phyloP scores from a whole-genome alignment of 768 basidiomycete species.

The Lactarius indigo region DNA sequence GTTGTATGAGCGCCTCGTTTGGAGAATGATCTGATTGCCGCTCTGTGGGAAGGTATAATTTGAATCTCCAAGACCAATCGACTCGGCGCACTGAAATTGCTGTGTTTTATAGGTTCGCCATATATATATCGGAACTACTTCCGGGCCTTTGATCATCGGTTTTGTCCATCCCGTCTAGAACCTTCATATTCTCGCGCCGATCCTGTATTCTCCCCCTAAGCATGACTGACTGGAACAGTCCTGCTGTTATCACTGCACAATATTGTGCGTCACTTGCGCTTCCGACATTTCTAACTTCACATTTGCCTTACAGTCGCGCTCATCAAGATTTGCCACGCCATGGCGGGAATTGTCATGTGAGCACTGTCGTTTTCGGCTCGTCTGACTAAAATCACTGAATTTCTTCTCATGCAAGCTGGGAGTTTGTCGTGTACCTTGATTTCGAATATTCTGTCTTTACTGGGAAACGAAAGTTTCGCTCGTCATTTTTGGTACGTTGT shows the following conservation, averaged over 20 bases:
- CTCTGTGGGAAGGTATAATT: too few relatives aligned
- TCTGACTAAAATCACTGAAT: too few relatives aligned
- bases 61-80: too few relatives aligned
- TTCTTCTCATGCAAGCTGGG: not conserved
- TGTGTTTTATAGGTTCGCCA: not conserved
- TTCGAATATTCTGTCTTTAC: not conserved
- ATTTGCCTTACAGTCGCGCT: not conserved
- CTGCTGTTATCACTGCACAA: not conserved
- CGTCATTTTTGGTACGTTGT: not conserved
- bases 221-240: not conserved
- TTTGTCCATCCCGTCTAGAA: too few relatives aligned
- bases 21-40: too few relatives aligned
- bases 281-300: not conserved
- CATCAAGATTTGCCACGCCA: not conserved
- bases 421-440: not conserved
- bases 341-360: slow-evolving; percentile 20
- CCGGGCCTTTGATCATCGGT: not conserved
- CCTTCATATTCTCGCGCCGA: not conserved
- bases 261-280: not conserved
- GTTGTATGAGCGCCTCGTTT: too few relatives aligned
- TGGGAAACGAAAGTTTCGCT: not conserved
- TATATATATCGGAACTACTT: not conserved
- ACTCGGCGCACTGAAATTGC: too few relatives aligned
- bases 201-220: not conserved
- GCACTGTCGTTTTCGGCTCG: not conserved